Percentiles rank a stretch among this genome's conserved stretches.
phyloP scores from a whole-genome alignment of 768 basidiomycete species.

The Lanmaoa pseudosensibilis region DNA sequence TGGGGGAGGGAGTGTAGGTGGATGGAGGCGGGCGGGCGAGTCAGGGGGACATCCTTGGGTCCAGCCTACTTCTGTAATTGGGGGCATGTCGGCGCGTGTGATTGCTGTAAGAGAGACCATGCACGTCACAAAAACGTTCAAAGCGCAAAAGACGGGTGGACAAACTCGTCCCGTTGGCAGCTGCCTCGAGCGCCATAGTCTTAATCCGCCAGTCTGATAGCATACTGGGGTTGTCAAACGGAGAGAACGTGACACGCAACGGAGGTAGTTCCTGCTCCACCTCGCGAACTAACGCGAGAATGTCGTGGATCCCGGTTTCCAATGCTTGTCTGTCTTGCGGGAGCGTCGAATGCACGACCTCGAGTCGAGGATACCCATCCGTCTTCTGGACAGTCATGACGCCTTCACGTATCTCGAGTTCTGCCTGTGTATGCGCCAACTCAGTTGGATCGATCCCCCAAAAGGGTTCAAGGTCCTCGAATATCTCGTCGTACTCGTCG shows the following conservation, averaged over 20 bases:
- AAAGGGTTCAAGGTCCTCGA: constrained; percentile 37
- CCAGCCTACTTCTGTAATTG: constrained; percentile 28
- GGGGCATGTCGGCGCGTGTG: constrained; percentile 34
- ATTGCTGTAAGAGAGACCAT: constrained; percentile 24
- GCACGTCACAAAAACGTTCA: neutral
- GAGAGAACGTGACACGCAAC: constrained; percentile 32
- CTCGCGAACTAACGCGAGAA: constrained; percentile 27
- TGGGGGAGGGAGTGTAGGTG: constrained; percentile 29
- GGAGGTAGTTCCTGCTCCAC: constrained; percentile 33
- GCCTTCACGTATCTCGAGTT: constrained; percentile 14
- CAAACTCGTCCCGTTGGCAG: constrained; percentile 30
- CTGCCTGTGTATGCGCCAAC: constrained; percentile 20
- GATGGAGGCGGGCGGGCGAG: constrained; percentile 29
- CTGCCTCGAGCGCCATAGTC: constrained; percentile 26
- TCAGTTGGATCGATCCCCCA: constrained; percentile 37
- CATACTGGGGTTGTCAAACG: constrained; percentile 31
- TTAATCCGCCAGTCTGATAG: constrained; percentile 27
- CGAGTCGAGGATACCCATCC: neutral
- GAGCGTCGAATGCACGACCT: constrained; percentile 18
- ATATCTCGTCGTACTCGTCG: constrained; percentile 50
- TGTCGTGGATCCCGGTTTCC: neutral
- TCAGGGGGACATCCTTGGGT: constrained; percentile 19
- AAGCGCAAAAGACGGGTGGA: neutral
- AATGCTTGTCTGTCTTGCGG: constrained; percentile 2
- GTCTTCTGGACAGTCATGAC: constrained; percentile 30